phyloP scores from a whole-genome alignment of 1,284 basidiomycete species.

The Cutaneotrichosporon cutaneum region DNA sequence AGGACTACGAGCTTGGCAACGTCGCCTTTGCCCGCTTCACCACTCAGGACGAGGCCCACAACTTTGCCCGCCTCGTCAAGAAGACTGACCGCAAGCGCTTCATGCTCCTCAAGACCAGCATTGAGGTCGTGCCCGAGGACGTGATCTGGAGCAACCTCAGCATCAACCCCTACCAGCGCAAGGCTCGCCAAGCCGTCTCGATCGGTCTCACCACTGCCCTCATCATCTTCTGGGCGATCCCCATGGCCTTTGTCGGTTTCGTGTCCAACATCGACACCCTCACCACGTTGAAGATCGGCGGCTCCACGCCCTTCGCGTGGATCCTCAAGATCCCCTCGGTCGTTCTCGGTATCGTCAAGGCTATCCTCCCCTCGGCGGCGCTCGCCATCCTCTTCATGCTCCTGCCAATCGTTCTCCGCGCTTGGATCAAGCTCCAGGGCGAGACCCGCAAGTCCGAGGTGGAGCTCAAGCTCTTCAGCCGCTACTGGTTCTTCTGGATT shows the following conservation, averaged over 20 bases:
- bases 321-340: conserved; percentile 65
- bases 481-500: conserved; percentile 90
- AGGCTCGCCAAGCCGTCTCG: conserved; percentile 54
- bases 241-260: conserved; percentile 79
- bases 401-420: conserved; percentile 76
- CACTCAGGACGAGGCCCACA: conserved; percentile 61
- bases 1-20: conserved; percentile 51
- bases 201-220: conserved; percentile 58
- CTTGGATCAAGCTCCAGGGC: conserved; percentile 47
- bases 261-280: conserved; percentile 78
- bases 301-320: conserved; percentile 64
- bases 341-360: conserved; percentile 77
- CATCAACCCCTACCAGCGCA: conserved; percentile 58
- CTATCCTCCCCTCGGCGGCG: conserved; percentile 80
- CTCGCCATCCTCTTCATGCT: conserved; percentile 89
- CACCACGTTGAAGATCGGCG: conserved; percentile 51
- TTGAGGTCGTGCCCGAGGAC: conserved; percentile 71
- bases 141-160: conserved; percentile 79
- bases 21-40: conserved; percentile 88
- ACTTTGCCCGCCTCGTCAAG: conserved; percentile 62
- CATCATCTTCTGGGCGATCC: conserved; percentile 58
- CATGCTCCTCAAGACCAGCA: conserved; percentile 59
- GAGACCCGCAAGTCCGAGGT: conserved; percentile 64
- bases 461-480: conserved; percentile 85
- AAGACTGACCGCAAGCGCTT: conserved; percentile 50